Evolutionary conservation across 2,329 filamentous ascomycete genomes (phyloP), one percentile per base, ranked within the genome.

Genomic region (Chaetomiaceae sp.): DNA sequence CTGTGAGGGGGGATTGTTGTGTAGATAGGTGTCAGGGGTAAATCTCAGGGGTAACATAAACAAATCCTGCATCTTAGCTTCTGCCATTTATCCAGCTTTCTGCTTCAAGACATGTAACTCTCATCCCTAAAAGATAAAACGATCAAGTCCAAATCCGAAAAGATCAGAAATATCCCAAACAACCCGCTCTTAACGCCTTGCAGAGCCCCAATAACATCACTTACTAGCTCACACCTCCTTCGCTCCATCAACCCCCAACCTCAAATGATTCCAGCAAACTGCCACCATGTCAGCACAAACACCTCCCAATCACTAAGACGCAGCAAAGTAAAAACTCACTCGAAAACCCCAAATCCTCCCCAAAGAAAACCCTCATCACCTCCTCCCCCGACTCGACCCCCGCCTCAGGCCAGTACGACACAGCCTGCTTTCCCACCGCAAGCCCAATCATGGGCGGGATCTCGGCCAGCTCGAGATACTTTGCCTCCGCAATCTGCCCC

Each of bases 401-500:
- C 1, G 71, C 73, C 0, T 75, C 75, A 0, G 80, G 76, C 40
- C 77, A 78, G 61, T 83, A 89, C 1, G 80, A 78, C 1, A 90
- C 74, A 1, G 84, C 87, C 63, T 83, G 81, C 66, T 83, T 84
- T 31, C 87, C 88, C 1, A 91, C 75, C 0, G 87, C 87, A 3
- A 91, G 69, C 0, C 83, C 85, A 58, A 91, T 90, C 72, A 86
- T 81, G 14, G 84, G 77, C 14, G 81, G 77, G 9, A 85, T 74
- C 46, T 80, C 74, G 1, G 70, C 69, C 12, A 87, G 69, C 54
- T 75, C 68, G 36, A 74, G 66, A 54, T 79, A 80, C 25, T 71
- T 67, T 3, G 81, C 75, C 34, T 66, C 63, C 19, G 81, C 27
- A 12, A 6, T 75, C 40, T 66, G 63, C 17, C 62, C 69, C 22